Evolutionary conservation across 1,284 basidiomycete species (phyloP), one percentile per base, ranked within the genome.

Genomic region (Coniferiporia weirii): DNA sequence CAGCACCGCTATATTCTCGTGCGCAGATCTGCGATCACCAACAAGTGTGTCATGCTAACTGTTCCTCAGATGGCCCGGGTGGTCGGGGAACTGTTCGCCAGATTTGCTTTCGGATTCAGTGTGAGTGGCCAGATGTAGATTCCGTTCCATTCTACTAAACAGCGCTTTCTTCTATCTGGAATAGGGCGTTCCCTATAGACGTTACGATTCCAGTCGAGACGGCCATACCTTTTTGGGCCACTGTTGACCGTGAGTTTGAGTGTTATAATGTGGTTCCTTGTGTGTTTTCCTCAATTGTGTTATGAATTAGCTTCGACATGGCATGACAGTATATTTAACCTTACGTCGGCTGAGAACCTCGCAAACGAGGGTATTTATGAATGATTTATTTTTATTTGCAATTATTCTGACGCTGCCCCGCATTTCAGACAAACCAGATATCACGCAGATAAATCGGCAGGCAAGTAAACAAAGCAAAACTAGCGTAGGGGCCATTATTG

Each of bases 171-270:
- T 27, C 5, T 27, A 27, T 35, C 27, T 12, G 19, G 9, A 56
- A 22, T 20, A 34, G 40, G 47, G 46, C 32, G 32, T 62, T 40
- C 19, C 57, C 61, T 35, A 13, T 20, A 3, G 17, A 53, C 27
- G 50, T 45, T 9, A 50, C 43, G 1, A 62, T 62, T 32, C 61
- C 61, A 27, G 46, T 49, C 7, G 56, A 62, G 34, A 62, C 61
- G 17, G 56, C 61, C 4, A 56, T 62, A 27, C 57, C 61, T 5
- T 59, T 62, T 38, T 62, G 61, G 61, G 61, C 61, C 4, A 56
- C 45, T 1, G 51, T 52, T 9, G 38, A 62, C 40, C 61, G 61
- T 62, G 20, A 40, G 61, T 57, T 27, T 40, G 34, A 20, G 5
- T n/a, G 17, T 56, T 52, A 35, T 51, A 40, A 9, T 45, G 6